A percentile compares a stretch with the other conserved stretches of the same genome.
These are phyloP conservation scores for Puccinia polysora DNA, from an alignment of 1,284 basidiomycete genomes.

Conservation along the genomic window DNA sequence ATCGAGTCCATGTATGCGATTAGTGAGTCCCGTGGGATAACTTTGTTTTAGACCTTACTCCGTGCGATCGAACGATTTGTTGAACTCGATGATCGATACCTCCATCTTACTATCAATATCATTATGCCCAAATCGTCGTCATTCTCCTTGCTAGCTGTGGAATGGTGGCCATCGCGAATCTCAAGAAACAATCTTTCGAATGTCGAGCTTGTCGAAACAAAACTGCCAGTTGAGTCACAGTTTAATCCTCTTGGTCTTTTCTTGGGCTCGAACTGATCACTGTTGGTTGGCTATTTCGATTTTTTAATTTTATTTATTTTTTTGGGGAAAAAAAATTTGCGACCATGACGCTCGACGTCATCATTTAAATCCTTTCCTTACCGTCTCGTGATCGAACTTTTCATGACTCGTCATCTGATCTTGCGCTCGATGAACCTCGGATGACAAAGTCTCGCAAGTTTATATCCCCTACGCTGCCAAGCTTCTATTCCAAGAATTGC, in stretches of 20 bases:
- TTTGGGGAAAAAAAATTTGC: too few relatives aligned
- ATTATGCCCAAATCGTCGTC: conserved; percentile 32
- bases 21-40: conserved; percentile 70
- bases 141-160: conserved; percentile 64
- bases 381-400: too few relatives aligned
- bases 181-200: conserved; percentile 61
- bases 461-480: conserved; percentile 60
- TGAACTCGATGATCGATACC: background rate
- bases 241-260: conserved; percentile 78
- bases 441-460: conserved; percentile 55
- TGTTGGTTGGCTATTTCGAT: background rate
- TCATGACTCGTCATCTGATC: too few relatives aligned
- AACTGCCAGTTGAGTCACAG: conserved; percentile 82
- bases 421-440: too few relatives aligned
- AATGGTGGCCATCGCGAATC: conserved; percentile 86
- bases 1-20: conserved; percentile 90
- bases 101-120: background rate
- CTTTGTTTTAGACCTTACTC: too few relatives aligned
- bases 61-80: too few relatives aligned
- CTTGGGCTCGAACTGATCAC: background rate
- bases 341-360: too few relatives aligned
- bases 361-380: too few relatives aligned
- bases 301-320: background rate
- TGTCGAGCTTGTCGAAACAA: conserved; percentile 92
- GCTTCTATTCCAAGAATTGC: conserved; percentile 75